phyloP scores from a whole-genome alignment of 148 eudicot species.

The Agrostemma githago region DNA sequence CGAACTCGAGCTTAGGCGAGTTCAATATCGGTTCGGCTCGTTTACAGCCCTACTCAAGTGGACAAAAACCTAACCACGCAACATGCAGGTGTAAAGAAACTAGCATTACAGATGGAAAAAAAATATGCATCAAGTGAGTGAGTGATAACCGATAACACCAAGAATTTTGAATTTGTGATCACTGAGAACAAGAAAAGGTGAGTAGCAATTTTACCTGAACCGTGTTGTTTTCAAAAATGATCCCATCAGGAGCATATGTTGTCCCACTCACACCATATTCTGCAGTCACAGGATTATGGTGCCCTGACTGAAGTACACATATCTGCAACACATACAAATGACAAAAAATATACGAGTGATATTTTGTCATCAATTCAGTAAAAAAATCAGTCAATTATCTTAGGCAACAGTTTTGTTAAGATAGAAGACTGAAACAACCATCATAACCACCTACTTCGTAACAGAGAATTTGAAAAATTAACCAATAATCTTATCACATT shows the following conservation, averaged over 20 bases:
- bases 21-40: no score
- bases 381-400: neutral
- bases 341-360: neutral
- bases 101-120: neutral
- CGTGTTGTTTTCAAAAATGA: conserved; percentile 54
- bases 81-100: neutral
- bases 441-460: neutral
- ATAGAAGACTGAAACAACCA: neutral
- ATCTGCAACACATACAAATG: conserved; percentile 41
- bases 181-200: conserved; percentile 5
- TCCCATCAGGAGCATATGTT: conserved; percentile 95
- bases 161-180: neutral
- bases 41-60: no score
- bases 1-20: no score
- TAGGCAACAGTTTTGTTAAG: neutral
- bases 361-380: neutral
- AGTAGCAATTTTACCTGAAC: conserved; percentile 43
- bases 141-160: neutral
- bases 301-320: conserved; percentile 71
- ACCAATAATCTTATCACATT: neutral
- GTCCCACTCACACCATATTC: conserved; percentile 85
- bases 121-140: neutral
- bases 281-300: conserved; percentile 44
- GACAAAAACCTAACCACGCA: neutral
- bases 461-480: neutral